Percentiles rank a stretch among this genome's conserved stretches.
These are phyloP conservation scores for Cyanidioschyzon merolae DNA, from an alignment of 23 red algal genomes.

Conservation along the genomic window DNA sequence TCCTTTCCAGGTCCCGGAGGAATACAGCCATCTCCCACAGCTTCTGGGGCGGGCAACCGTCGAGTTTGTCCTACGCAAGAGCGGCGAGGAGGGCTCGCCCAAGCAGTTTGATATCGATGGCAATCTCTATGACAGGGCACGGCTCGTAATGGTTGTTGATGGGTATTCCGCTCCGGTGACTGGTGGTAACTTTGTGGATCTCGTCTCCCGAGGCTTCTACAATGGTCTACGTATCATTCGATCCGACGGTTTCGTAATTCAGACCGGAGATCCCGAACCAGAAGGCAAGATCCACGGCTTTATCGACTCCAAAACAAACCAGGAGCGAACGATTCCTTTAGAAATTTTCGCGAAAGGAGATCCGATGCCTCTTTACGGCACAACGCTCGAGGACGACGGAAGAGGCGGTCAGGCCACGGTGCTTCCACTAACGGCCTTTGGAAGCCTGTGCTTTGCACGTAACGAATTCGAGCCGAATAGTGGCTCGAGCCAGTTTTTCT, in stretches of 20 bases:
- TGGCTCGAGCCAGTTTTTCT: constrained; percentile 84
- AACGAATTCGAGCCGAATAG: constrained; percentile 77
- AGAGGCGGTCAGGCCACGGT: constrained; percentile 53
- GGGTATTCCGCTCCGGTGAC: constrained; percentile 81
- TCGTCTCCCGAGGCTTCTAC: constrained; percentile 85
- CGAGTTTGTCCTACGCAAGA: constrained; percentile 70
- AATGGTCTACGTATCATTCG: constrained; percentile 50
- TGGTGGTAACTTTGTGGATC: constrained; percentile 80
- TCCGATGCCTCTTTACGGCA: constrained; percentile 59
- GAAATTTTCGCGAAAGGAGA: constrained; percentile 89
- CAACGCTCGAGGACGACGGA: constrained; percentile 90
- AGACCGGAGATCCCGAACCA: constrained; percentile 54
- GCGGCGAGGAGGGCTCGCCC: constrained; percentile 22
- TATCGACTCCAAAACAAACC: constrained; percentile 43
- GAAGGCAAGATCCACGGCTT: constrained; percentile 57
- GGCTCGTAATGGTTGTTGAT: constrained; percentile 79
- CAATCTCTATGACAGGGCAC: constrained; percentile 55
- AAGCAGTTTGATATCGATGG: constrained; percentile 82
- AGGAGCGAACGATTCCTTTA: constrained; percentile 58
- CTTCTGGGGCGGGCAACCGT: constrained; percentile 76
- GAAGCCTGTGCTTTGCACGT: constrained; percentile 60
- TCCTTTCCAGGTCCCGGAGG: constrained; percentile 73
- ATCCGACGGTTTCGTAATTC: constrained; percentile 86
- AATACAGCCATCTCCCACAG: constrained; percentile 46
- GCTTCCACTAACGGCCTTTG: constrained; percentile 80